A percentile compares a stretch with the other conserved stretches of the same genome.
These are phyloP conservation scores for Penicillium arizonense DNA, from an alignment of 495 filamentous ascomycete genomes.

Conservation along the genomic window DNA sequence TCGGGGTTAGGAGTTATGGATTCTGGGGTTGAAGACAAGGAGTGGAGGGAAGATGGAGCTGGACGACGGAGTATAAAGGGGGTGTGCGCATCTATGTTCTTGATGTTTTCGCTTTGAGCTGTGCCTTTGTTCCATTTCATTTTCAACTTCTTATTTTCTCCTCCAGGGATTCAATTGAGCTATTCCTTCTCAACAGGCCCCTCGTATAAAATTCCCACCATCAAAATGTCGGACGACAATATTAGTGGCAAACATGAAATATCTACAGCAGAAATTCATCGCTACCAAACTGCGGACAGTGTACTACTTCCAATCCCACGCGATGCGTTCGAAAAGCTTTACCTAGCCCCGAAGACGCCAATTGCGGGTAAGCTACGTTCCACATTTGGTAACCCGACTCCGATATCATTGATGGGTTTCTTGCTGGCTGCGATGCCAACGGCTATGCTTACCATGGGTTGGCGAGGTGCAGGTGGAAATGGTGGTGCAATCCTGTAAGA, in stretches of 20 bases:
- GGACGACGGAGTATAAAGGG: background rate
- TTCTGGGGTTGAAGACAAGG: background rate
- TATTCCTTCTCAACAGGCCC: background rate
- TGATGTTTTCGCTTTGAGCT: background rate
- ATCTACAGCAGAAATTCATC: slow-evolving; percentile 20
- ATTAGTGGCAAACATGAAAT: slow-evolving; percentile 19
- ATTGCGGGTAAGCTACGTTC: slow-evolving; percentile 27
- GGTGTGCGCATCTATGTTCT: background rate
- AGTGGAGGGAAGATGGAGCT: background rate
- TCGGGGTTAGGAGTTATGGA: background rate
- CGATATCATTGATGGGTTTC: slow-evolving; percentile 69
- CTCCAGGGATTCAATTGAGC: background rate
- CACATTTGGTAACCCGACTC: slow-evolving; percentile 68
- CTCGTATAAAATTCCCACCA: too few relatives aligned
- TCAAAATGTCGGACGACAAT: slow-evolving; percentile 25
- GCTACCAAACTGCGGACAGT: slow-evolving; percentile 35
- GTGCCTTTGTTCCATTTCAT: background rate
- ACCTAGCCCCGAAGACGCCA: slow-evolving; percentile 61
- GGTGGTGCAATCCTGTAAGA: slow-evolving; percentile 58
- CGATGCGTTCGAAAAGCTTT: slow-evolving; percentile 74
- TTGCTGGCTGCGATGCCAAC: slow-evolving; percentile 61
- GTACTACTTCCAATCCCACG: slow-evolving; percentile 40
- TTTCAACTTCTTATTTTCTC: background rate
- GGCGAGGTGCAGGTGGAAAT: slow-evolving; percentile 62
- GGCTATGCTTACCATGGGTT: slow-evolving; percentile 67